phyloP scores from a whole-genome alignment of 805 yeast genomes.

The Metahyphopichia silvanorum region DNA sequence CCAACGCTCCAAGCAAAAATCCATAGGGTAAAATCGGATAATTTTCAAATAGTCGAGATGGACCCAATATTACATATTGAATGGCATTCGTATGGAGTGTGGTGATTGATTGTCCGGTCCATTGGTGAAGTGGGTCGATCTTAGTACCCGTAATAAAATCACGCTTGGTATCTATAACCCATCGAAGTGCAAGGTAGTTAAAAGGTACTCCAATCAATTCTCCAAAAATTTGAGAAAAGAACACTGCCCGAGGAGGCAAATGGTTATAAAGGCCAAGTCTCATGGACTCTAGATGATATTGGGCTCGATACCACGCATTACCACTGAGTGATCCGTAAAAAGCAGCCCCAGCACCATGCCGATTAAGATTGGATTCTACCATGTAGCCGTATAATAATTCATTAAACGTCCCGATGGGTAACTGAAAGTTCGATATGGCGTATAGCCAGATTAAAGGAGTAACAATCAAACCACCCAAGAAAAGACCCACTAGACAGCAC shows the following conservation, averaged over 20 bases:
- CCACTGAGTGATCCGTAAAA: conserved; percentile 47
- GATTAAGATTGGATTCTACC: conserved; percentile 26
- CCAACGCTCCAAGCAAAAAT: conserved; percentile 34
- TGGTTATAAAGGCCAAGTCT: conserved; percentile 50
- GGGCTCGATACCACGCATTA: conserved; percentile 33
- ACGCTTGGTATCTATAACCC: conserved; percentile 37
- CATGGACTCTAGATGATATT: conserved; percentile 17
- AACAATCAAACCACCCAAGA: conserved; percentile 41
- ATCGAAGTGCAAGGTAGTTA: conserved; percentile 42
- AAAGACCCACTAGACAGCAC: conserved; percentile 38
- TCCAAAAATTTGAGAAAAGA: conserved; percentile 47
- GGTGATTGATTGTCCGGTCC: conserved; percentile 43
- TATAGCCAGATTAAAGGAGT: conserved; percentile 47
- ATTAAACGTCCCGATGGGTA: conserved; percentile 47
- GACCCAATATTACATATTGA: conserved; percentile 45
- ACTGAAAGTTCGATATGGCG: conserved; percentile 48
- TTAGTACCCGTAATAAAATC: conserved; percentile 27
- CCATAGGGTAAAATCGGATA: conserved; percentile 42
- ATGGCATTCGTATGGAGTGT: conserved; percentile 41
- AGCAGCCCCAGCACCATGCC: conserved; percentile 45
- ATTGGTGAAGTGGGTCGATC: conserved; percentile 41
- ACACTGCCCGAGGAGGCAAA: conserved; percentile 46
- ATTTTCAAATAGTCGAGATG: conserved; percentile 32
- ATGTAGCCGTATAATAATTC: conserved; percentile 44
- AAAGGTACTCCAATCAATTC: conserved; percentile 47